phyloP scores from a whole-genome alignment of 129 eudicot genomes.

The Tanacetum coccineum region DNA sequence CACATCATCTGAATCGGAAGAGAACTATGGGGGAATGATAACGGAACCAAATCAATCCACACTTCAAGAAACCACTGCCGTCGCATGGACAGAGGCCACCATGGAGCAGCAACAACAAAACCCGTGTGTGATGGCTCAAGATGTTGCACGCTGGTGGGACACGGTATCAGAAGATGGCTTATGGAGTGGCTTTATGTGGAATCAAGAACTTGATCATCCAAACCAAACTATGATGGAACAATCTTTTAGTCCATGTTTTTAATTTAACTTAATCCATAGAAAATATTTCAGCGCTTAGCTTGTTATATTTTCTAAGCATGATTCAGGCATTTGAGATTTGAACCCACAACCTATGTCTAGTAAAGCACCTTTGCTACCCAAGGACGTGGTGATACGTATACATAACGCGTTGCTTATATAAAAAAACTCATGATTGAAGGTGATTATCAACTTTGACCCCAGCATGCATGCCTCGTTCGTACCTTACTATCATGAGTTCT shows the following conservation, averaged over 20 bases:
- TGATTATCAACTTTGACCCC: background rate
- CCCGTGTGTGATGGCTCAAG: constrained; percentile 32
- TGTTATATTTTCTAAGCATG: constrained; percentile 15
- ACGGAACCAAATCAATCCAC: constrained; percentile 13
- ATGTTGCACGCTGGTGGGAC: constrained; percentile 33
- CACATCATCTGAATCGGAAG: constrained; percentile 23
- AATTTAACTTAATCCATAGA: background rate
- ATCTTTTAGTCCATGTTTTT: constrained; percentile 27
- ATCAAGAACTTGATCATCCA: constrained; percentile 29
- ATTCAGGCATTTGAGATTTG: background rate
- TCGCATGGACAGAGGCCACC: background rate
- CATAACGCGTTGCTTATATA: background rate
- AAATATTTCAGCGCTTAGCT: background rate
- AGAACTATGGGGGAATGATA: constrained; percentile 5
- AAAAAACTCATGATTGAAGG: background rate
- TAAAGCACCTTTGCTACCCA: no score
- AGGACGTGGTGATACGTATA: background rate
- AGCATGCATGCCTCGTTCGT: no score
- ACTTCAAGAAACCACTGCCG: constrained; percentile 18
- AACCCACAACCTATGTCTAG: no score
- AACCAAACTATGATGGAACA: constrained; percentile 26
- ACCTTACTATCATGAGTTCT: no score
- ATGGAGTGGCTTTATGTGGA: constrained; percentile 53
- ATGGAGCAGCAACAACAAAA: constrained; percentile 26
- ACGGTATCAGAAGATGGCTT: constrained; percentile 32